These are phyloP conservation scores for Podosphaera aphanis DNA, from an alignment of 2,329 filamentous ascomycete species.

Conservation along the genomic window DNA sequence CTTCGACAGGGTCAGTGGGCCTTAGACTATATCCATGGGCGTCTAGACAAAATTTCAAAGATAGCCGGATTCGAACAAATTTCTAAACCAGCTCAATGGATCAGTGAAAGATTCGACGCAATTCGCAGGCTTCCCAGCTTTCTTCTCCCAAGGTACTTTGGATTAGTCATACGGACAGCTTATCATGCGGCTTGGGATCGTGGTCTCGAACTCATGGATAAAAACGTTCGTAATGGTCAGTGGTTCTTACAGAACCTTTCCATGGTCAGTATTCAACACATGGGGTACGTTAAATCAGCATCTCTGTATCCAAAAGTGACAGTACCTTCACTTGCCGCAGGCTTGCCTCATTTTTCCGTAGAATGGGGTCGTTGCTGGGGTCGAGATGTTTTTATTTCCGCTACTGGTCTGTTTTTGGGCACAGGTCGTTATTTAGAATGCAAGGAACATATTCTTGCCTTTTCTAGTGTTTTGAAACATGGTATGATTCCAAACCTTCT, in stretches of 20 bases:
- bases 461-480: slow-evolving; percentile 89
- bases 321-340: slow-evolving; percentile 74
- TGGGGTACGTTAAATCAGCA: slow-evolving; percentile 68
- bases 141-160: slow-evolving; percentile 80
- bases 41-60: slow-evolving; percentile 49
- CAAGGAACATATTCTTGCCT: slow-evolving; percentile 80
- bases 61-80: slow-evolving; percentile 39
- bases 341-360: slow-evolving; percentile 77
- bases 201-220: slow-evolving; percentile 54
- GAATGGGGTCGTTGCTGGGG: slow-evolving; percentile 96
- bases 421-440: slow-evolving; percentile 77
- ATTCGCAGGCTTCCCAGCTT: slow-evolving; percentile 72
- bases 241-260: slow-evolving; percentile 72
- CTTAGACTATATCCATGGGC: slow-evolving; percentile 62
- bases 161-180: slow-evolving; percentile 63
- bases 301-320: slow-evolving; percentile 70
- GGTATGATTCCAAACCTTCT: slow-evolving; percentile 95
- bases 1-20: slow-evolving; percentile 81
- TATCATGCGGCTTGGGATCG: slow-evolving; percentile 67
- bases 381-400: slow-evolving; percentile 86
- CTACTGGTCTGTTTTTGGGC: slow-evolving; percentile 73
- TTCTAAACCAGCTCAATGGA: slow-evolving; percentile 46
- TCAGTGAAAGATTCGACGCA: slow-evolving; percentile 65
- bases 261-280: slow-evolving; percentile 80
- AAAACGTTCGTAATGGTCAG: slow-evolving; percentile 57